These are phyloP conservation scores for Penicillium paradoxum DNA, from an alignment of 495 filamentous ascomycete species.

Conservation along the genomic window DNA sequence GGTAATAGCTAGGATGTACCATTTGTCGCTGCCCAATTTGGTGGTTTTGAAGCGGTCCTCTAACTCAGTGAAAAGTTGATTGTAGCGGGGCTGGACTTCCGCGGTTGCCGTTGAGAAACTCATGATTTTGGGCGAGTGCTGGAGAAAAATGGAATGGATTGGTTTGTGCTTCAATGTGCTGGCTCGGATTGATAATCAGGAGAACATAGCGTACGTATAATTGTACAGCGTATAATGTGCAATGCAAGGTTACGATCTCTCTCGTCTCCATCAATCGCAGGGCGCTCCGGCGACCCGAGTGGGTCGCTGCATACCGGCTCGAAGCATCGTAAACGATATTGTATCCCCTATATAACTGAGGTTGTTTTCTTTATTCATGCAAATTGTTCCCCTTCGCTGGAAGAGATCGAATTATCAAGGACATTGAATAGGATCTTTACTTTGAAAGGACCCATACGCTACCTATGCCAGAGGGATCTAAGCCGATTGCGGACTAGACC, in stretches of 20 bases:
- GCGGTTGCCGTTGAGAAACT: slow-evolving; percentile 13
- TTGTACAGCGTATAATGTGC: neutral
- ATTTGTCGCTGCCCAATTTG: slow-evolving; percentile 47
- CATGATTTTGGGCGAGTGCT: slow-evolving; percentile 9
- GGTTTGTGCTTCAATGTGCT: neutral
- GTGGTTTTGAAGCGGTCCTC: slow-evolving; percentile 48
- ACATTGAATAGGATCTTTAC: too few relatives aligned
- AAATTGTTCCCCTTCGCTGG: too few relatives aligned
- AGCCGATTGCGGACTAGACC: too few relatives aligned
- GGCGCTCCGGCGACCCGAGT: slow-evolving; percentile 15
- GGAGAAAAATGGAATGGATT: neutral
- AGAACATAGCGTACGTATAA: neutral
- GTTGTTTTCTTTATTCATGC: too few relatives aligned
- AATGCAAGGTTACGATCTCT: neutral
- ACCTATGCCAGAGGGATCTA: too few relatives aligned
- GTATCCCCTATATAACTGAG: too few relatives aligned
- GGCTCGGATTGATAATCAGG: neutral
- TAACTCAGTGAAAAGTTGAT: slow-evolving; percentile 44
- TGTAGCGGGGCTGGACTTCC: slow-evolving; percentile 28
- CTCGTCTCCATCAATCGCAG: neutral
- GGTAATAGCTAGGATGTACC: slow-evolving; percentile 51
- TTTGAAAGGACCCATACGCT: too few relatives aligned
- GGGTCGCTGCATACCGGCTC: slow-evolving; percentile 9
- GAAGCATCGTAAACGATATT: too few relatives aligned
- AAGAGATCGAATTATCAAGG: too few relatives aligned